These are phyloP conservation scores for Boletus subcaerulescens DNA, from an alignment of 768 basidiomycete species.

Conservation along the genomic window DNA sequence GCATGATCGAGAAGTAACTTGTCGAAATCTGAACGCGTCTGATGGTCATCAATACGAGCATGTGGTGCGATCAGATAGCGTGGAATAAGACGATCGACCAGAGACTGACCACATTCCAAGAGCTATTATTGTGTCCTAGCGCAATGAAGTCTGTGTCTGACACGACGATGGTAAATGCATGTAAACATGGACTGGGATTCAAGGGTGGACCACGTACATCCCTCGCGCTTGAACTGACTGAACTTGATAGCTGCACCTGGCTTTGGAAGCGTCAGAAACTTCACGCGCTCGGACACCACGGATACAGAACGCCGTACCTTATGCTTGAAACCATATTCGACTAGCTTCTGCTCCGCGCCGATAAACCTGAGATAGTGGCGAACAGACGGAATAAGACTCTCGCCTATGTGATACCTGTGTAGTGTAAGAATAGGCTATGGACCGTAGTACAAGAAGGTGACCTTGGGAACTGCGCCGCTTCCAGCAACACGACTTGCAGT, in stretches of 20 bases:
- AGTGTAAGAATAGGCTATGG: background rate
- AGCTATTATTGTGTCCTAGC: conserved; percentile 43
- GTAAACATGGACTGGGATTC: background rate
- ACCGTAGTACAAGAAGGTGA: conserved; percentile 13
- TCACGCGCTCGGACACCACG: background rate
- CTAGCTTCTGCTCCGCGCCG: conserved; percentile 44
- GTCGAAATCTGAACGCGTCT: conserved; percentile 60
- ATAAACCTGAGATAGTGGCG: conserved; percentile 53
- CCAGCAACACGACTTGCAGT: conserved; percentile 53
- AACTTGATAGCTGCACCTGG: conserved; percentile 63
- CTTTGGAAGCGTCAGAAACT: conserved; percentile 30
- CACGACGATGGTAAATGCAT: background rate
- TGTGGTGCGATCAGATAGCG: background rate
- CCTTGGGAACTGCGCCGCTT: conserved; percentile 56
- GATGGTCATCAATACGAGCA: background rate
- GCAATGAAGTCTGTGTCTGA: conserved; percentile 61
- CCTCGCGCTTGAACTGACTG: conserved; percentile 51
- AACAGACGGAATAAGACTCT: conserved; percentile 49
- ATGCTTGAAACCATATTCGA: conserved; percentile 40
- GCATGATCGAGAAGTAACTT: conserved; percentile 57
- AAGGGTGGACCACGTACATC: conserved; percentile 40
- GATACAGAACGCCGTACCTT: conserved; percentile 37
- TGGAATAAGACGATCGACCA: background rate
- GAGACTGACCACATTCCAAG: conserved; percentile 61
- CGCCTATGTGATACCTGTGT: conserved; percentile 46